Base-by-base conservation (phyloP, 164 flowering plant species). In the Dillenia suffruticosa region DNA sequence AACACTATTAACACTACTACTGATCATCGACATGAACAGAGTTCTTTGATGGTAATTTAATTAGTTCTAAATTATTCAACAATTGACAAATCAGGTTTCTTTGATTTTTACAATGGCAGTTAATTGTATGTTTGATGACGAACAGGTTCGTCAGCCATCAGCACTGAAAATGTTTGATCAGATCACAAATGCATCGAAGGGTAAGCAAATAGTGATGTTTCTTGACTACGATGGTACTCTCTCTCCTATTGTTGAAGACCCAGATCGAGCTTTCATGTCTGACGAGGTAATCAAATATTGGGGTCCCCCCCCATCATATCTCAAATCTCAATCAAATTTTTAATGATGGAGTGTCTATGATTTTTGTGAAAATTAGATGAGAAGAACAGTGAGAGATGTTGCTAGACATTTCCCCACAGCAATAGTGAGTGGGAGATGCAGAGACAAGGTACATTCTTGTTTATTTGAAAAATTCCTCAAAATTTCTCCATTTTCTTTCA, bases 361-460 rank as follows among this genome's bases (percentile, higher is more conserved):
- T n/a, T 47, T 2, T 46, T 47, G 13, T 58, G 14, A n/a, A 48
- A 24, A 45, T 49, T 79, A 87, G 93, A 87, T 87, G 93, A 78
- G 93, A 67, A 74, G 59, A 49, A 77, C 92, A 1, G 92, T 90
- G 14, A 80, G 76, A 59, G 74, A 70, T 53, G 71, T 82, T 0
- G 97, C 94, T 0, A 75, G 72, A 68, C 77, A 74, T 60, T 90
- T 86, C 49, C 97, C 97, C 0, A 90, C 97, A 40, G 92, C 97
- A 0, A 90, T 90, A 15, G 88, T 88, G 57, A 90, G 81, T 64
- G 97, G 97, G 46, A 81, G 97, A 56, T 84, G 92, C 76, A 76
- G 84, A 64, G 88, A 80, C 77, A 87, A 84, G 85, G 93, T 87
- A 73, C 79, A 73, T 32, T 32, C 40, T 32, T 32, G 40, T 75